Evolutionary conservation across 106 monocot genomes (phyloP).

Genomic region (Dioscorea alata): DNA sequence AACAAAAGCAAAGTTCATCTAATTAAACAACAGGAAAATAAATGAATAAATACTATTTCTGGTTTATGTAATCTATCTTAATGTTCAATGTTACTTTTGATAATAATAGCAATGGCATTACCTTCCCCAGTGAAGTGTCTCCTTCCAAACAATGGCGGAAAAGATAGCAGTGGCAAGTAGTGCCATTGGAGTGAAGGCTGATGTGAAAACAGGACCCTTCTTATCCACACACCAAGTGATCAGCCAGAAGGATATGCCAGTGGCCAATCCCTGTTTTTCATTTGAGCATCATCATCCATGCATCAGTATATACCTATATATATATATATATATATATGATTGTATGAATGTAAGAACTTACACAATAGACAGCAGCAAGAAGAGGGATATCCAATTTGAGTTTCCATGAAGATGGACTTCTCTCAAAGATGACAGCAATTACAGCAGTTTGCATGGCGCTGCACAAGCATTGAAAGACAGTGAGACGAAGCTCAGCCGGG

Average conservation of each 20-base stretch:
- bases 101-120: neutral
- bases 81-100: neutral
- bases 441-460: neutral
- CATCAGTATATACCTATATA: too few species aligned
- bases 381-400: neutral
- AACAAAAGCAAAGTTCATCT: too few species aligned
- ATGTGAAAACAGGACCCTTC: conserved; percentile 7
- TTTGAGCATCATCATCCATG: neutral
- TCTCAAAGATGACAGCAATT: neutral
- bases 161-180: neutral
- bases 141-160: conserved; percentile 1
- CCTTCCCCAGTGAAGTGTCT: conserved; percentile 6
- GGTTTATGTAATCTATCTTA: neutral
- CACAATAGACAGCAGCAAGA: neutral
- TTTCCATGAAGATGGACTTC: neutral
- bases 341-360: neutral
- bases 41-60: too few species aligned
- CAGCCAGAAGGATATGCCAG: conserved; percentile 1
- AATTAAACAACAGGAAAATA: too few species aligned
- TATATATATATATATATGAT: neutral
- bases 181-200: conserved; percentile 1
- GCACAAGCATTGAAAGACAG: neutral
- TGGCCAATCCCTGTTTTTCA: neutral
- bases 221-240: conserved; percentile 1
- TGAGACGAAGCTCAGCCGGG: neutral